Conservation (phyloP, 2,329 filamentous ascomycete species). For the Fusarium hainanense region DNA sequence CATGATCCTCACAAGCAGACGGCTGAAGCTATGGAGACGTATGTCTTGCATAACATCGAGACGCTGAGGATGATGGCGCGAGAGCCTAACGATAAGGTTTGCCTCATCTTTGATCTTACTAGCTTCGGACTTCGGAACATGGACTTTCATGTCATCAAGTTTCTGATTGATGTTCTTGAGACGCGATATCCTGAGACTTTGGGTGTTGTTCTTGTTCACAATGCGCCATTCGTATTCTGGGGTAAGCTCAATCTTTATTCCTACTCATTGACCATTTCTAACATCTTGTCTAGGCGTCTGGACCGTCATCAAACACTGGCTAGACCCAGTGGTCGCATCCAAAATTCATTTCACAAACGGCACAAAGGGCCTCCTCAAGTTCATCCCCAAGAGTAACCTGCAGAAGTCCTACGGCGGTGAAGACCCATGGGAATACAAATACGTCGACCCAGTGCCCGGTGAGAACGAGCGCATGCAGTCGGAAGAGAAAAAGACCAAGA, state of each 20-base stretch:
- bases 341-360: slow-evolving; percentile 78
- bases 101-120: slow-evolving; percentile 77
- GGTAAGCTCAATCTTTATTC: slow-evolving; percentile 34
- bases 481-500: slow-evolving; percentile 54
- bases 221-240: slow-evolving; percentile 78
- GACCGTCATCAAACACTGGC: slow-evolving; percentile 79
- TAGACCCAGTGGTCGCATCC: slow-evolving; percentile 78
- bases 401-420: slow-evolving; percentile 74
- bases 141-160: slow-evolving; percentile 81
- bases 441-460: slow-evolving; percentile 66
- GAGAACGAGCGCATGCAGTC: slow-evolving; percentile 64
- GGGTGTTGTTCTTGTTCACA: slow-evolving; percentile 77
- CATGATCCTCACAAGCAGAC: slow-evolving; percentile 49
- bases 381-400: slow-evolving; percentile 65
- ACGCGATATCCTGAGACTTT: slow-evolving; percentile 81
- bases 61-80: slow-evolving; percentile 47
- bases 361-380: slow-evolving; percentile 69
- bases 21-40: slow-evolving; percentile 51
- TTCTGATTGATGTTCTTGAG: slow-evolving; percentile 83
- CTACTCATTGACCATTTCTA: background rate
- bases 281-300: slow-evolving; percentile 48
- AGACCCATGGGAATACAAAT: slow-evolving; percentile 74
- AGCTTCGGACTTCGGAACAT: slow-evolving; percentile 78
- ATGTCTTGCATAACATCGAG: slow-evolving; percentile 55
- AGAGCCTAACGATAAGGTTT: slow-evolving; percentile 35